Base-by-base conservation (phyloP, 345 rosid genomes). In the Microthlaspi erraticum region DNA sequence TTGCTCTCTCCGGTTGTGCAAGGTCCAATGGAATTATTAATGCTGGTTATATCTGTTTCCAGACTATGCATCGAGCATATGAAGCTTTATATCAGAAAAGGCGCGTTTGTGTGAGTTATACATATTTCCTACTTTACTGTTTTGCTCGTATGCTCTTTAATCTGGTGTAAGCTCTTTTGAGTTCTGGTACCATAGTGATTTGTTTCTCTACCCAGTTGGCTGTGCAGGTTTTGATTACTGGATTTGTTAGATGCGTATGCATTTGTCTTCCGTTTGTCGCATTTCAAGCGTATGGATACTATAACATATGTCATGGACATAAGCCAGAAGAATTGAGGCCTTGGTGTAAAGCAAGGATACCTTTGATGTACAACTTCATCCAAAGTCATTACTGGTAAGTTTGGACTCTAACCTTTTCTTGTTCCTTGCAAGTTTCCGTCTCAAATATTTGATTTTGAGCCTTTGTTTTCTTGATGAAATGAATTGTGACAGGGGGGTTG, bases 11-110 rank as follows among this genome's bases (percentile, higher is more conserved):
- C 66, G 84, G 90, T 44, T 83, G 82, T 85, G 93, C 98, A 78
- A 87, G 98, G 80, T 89, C 99, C 41, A 93, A 93, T 69, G 99
- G 99, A 70, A 81, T 91, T 80, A 83, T 93, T 61, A 86, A 91
- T 83, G 96, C 99, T 77, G 97, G 97, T 68, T 93, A 89, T 77
- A 69, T 86, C 60, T 84, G 97, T 83, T 89, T 89, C 79, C 91
- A 86, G 86, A 83, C 91, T 0, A 88, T 93, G 90, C 90, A 87
- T 78, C 83, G 38, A 71, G 87, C 79, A 61, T 89, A 86, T 75
- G 85, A 85, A 72, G 93, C 92, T 64, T 48, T 76, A 4, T 74
- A 82, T 49, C 3, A 77, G 64, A 85, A 77, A 76, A 87, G 71
- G 70, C 77, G 74, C 11, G 16, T 65, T 79, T 71, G 3, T 63